Evolutionary conservation across 2,329 filamentous ascomycete genomes (phyloP), one percentile per base, ranked within the genome.

Genomic region (Aphanocladium album): DNA sequence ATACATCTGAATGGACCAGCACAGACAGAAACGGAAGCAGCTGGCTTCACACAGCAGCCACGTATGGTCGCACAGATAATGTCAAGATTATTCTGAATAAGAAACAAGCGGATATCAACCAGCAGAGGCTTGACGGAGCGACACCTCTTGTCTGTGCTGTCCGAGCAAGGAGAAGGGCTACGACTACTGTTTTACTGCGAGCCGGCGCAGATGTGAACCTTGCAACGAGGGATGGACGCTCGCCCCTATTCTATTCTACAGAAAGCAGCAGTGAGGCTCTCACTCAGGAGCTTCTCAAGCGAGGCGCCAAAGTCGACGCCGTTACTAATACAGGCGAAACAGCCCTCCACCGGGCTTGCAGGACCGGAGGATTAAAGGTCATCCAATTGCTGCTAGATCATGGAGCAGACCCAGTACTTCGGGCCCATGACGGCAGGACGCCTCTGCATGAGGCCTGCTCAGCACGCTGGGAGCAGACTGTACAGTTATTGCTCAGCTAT

Each of bases 201-300:
- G 57, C 57, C 2, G 49, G 47, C 23, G 57, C 57, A 35, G 39
- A 53, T 35, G 49, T 60, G 35, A 52, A 53, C 39, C 45, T 53
- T 3, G 8, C 30, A 6, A n/a, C 8, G 4, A 12, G 2, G 2
- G 5, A 39, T 23, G 57, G 57, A 14, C 21, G 16, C 6, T 53
- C 57, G 4, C 25, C 41, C 12, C 47, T 60, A 4, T 25, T n/a
- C 27, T 37, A 35, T 21, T 47, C 57, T 11, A 23, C 37, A 3
- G 7, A 30, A 9, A 52, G n/a, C 49, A 45, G 4, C 19, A 45
- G 12, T 11, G 27, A 19, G 3, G 3, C 5, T 5, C 27, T 60
- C 14, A 5, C 37, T 19, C 37, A 39, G 30, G 27, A 52, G 5
- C 49, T 60, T 16, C 57, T 60, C 7, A 33, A 23, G 8, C 19